Conservation (phyloP, 2,329 filamentous ascomycete genomes). For the Aotearoamyces nothofagi region DNA sequence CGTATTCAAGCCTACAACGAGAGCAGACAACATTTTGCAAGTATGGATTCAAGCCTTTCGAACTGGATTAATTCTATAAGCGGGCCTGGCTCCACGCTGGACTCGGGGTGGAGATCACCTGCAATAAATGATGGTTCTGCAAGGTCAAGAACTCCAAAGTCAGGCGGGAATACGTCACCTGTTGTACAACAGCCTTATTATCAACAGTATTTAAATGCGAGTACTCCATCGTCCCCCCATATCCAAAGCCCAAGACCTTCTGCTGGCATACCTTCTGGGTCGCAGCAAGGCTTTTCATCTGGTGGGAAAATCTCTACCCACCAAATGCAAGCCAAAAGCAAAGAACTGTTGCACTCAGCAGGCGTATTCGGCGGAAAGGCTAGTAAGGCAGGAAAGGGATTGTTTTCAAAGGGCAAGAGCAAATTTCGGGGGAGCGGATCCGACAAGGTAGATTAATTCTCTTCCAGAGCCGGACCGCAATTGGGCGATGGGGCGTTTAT, state of each 20-base stretch:
- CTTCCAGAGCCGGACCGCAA: constrained; percentile 18
- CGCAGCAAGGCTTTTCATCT: constrained; percentile 14
- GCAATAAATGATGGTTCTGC: constrained; percentile 6
- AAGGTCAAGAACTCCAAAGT: constrained; percentile 12
- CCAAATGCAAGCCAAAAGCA: constrained; percentile 51
- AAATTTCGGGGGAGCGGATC: constrained; percentile 48
- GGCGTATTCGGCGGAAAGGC: constrained; percentile 55
- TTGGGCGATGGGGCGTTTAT: constrained; percentile 15
- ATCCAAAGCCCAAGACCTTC: constrained; percentile 8
- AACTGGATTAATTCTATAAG: constrained; percentile 36
- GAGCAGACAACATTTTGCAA: constrained; percentile 54
- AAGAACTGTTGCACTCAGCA: constrained; percentile 75
- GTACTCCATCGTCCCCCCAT: constrained; percentile 15
- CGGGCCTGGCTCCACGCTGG: too few species aligned
- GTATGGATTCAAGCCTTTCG: constrained; percentile 59
- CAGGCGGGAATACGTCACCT: constrained; percentile 5
- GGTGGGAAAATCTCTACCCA: constrained; percentile 16
- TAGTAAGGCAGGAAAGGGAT: constrained; percentile 71
- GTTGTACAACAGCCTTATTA: constrained; percentile 32
- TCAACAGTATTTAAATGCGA: constrained; percentile 41
- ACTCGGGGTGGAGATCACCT: constrained; percentile 6
- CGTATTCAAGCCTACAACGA: constrained; percentile 62
- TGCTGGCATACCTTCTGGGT: constrained; percentile 7
- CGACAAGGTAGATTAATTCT: constrained; percentile 73
- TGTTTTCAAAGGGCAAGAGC: constrained; percentile 82